Conservation (phyloP, 2,329 filamentous ascomycete genomes). For the Ceratocystis diversiconidia region DNA sequence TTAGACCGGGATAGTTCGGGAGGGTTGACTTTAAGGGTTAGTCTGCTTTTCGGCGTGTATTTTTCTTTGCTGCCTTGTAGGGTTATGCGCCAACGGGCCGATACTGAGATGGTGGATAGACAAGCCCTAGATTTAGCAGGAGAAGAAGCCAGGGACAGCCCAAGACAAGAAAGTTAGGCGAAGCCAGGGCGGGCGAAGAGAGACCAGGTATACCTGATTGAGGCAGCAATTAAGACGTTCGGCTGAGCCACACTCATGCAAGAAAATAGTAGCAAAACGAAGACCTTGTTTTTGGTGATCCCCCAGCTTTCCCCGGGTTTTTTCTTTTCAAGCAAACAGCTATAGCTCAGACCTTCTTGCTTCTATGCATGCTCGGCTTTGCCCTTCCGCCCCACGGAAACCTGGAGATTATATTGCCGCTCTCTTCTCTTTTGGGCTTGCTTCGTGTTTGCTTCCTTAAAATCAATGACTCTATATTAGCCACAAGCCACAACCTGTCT, state of each 20-base stretch:
- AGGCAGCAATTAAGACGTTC: not conserved
- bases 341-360: not conserved
- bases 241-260: not conserved
- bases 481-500: not conserved
- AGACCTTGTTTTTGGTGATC: not conserved
- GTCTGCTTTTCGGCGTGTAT: not conserved
- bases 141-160: not conserved
- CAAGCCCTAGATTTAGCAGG: not conserved
- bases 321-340: not conserved
- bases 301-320: constrained; percentile 6
- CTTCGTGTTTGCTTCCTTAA: not conserved
- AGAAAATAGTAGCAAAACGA: not conserved
- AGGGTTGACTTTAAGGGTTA: not conserved
- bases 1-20: not conserved
- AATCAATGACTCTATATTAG: not conserved
- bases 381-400: not conserved
- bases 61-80: too few species aligned
- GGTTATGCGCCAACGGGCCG: not conserved
- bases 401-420: not conserved
- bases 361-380: not conserved
- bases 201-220: not conserved
- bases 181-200: not conserved
- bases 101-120: not conserved
- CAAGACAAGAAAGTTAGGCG: not conserved
- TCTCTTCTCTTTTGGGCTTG: not conserved